A percentile compares a stretch with the other conserved stretches of the same genome.
phyloP scores from a whole-genome alignment of 164 flowering plant genomes.

The Litsea cubeba region DNA sequence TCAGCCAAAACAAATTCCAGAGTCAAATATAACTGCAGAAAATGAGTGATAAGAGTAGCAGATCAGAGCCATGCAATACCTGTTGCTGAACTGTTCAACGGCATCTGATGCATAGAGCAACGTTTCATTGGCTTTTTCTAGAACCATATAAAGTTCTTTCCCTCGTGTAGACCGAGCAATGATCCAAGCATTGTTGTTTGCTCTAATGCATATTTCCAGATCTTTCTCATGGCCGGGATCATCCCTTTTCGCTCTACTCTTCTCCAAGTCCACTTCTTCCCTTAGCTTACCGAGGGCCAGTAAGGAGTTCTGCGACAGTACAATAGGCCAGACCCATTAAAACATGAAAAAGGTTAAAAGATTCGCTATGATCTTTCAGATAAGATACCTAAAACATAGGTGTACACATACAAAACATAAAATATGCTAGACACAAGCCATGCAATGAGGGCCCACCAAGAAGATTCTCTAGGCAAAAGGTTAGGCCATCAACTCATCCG shows the following conservation, averaged over 20 bases:
- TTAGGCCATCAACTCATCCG: no score
- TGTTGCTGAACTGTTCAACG: constrained; percentile 84
- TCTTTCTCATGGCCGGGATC: constrained; percentile 57
- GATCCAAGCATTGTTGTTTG: constrained; percentile 88
- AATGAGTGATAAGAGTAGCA: background rate
- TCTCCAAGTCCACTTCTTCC: constrained; percentile 82
- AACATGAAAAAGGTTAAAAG: background rate
- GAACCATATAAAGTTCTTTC: constrained; percentile 88
- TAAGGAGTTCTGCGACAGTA: constrained; percentile 62
- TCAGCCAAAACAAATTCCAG: background rate
- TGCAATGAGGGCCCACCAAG: no score
- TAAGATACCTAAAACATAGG: background rate
- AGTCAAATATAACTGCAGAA: background rate
- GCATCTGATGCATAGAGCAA: constrained; percentile 92
- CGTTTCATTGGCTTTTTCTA: constrained; percentile 91
- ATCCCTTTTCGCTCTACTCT: constrained; percentile 51
- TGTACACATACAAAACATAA: background rate
- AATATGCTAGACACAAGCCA: background rate
- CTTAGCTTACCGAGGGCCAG: constrained; percentile 70
- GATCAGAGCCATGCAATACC: constrained; percentile 30
- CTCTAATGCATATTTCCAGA: constrained; percentile 79
- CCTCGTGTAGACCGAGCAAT: constrained; percentile 72
- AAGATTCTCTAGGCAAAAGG: no score
- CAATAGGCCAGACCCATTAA: background rate
- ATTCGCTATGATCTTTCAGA: background rate